Evolutionary conservation across 352 stramenopile genomes (phyloP).

Genomic region (Pythium rishiriense): DNA sequence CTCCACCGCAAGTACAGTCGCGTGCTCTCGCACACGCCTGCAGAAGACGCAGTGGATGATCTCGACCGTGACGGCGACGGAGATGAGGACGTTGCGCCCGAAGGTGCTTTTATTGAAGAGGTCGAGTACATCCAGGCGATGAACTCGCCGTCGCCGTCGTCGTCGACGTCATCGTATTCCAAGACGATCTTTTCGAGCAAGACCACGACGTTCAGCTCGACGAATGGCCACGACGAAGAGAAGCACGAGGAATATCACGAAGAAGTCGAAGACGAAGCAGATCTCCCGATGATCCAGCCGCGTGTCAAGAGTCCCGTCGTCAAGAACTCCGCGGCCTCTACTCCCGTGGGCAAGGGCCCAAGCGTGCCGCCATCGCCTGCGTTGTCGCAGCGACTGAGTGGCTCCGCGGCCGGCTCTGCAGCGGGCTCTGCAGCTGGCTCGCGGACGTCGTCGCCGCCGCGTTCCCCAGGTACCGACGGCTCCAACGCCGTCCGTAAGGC

Average conservation of each 20-base stretch:
- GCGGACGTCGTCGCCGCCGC: conserved; percentile 27
- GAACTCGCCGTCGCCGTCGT: conserved; percentile 18
- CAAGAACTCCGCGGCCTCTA: neutral
- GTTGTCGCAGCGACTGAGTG: neutral
- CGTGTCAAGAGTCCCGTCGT: conserved; percentile 22
- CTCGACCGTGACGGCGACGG: conserved; percentile 55
- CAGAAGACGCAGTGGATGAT: conserved; percentile 29
- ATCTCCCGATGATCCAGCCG: conserved; percentile 39
- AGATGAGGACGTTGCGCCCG: conserved; percentile 37
- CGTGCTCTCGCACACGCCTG: conserved; percentile 38
- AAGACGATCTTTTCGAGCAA: conserved; percentile 15
- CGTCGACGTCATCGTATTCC: conserved; percentile 12
- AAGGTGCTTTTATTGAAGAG: conserved; percentile 29
- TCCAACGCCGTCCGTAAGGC: conserved; percentile 38
- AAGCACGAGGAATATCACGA: conserved; percentile 10
- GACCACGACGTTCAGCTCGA: conserved; percentile 7
- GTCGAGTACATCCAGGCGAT: conserved; percentile 35
- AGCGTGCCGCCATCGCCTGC: conserved; percentile 21
- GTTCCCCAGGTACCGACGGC: conserved; percentile 34
- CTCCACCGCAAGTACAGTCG: conserved; percentile 80
- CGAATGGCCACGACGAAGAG: neutral
- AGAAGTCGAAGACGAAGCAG: conserved; percentile 42
- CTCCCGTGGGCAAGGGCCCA: conserved; percentile 14
- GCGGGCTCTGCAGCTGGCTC: conserved; percentile 13
- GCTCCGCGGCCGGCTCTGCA: conserved; percentile 1